These are phyloP conservation scores for Strobilomyces echinocephalus DNA, from an alignment of 768 basidiomycete species.

Conservation along the genomic window DNA sequence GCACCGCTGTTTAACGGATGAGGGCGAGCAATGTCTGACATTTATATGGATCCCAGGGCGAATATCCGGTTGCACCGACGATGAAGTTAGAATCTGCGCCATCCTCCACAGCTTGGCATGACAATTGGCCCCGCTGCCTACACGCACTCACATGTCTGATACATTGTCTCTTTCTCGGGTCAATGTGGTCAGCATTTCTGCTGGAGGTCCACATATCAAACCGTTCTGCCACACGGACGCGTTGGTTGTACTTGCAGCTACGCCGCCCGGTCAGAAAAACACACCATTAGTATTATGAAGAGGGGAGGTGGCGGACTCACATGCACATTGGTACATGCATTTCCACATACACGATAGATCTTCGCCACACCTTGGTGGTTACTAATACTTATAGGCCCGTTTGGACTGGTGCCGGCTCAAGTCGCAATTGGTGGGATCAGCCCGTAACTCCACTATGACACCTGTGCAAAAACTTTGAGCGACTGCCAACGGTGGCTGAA, in stretches of 20 bases:
- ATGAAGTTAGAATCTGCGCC: background rate
- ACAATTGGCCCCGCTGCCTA: conserved; percentile 11
- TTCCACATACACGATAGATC: background rate
- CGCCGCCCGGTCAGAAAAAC: background rate
- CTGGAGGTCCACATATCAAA: background rate
- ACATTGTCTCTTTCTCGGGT: background rate
- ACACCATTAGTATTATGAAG: background rate
- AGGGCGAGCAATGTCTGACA: background rate
- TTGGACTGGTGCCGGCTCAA: background rate
- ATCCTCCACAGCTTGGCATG: conserved; percentile 27
- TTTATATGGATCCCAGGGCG: conserved; percentile 19
- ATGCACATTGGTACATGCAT: background rate
- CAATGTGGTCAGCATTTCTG: conserved; percentile 9
- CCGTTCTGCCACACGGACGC: conserved; percentile 7
- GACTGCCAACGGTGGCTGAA: conserved; percentile 7
- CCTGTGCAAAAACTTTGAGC: conserved; percentile 3
- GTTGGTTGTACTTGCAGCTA: background rate
- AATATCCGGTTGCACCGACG: background rate
- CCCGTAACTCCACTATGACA: background rate
- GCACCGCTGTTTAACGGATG: conserved; percentile 1
- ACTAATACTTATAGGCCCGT: background rate
- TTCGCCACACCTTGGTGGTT: conserved; percentile 2
- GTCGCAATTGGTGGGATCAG: background rate
- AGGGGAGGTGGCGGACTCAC: background rate
- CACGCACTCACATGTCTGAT: conserved; percentile 14